These are phyloP conservation scores for Ustilago sp. DNA, from an alignment of 1,284 basidiomycete genomes.

Conservation along the genomic window DNA sequence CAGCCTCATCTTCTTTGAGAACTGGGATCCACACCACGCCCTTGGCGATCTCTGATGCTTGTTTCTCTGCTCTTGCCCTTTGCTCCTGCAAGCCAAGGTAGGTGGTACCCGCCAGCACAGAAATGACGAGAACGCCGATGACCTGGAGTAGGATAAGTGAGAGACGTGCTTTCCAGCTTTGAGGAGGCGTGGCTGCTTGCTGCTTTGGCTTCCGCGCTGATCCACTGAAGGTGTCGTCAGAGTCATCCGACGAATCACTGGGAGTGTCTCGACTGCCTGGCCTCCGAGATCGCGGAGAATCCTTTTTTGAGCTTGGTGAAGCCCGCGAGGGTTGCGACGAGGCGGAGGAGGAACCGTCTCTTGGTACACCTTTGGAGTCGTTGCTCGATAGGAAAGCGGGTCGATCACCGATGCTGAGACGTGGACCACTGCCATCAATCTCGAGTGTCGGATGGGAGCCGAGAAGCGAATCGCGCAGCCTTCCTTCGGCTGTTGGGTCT, in stretches of 20 bases:
- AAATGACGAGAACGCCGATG: constrained; percentile 47
- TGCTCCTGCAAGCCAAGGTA: constrained; percentile 59
- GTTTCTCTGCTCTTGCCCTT: constrained; percentile 30
- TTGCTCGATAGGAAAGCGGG: constrained; percentile 27
- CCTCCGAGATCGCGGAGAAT: constrained; percentile 12
- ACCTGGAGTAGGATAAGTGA: constrained; percentile 47
- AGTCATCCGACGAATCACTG: constrained; percentile 3
- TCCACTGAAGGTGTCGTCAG: background rate
- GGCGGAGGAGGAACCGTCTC: constrained; percentile 22
- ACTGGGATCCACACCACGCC: constrained; percentile 57
- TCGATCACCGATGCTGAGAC: constrained; percentile 39
- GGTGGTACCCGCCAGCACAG: constrained; percentile 43
- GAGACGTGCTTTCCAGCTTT: constrained; percentile 38
- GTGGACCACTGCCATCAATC: constrained; percentile 35
- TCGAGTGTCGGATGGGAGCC: constrained; percentile 41
- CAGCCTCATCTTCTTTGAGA: constrained; percentile 54
- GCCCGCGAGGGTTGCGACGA: constrained; percentile 21
- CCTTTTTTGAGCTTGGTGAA: constrained; percentile 9
- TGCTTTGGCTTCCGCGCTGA: constrained; percentile 15
- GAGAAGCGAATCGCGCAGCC: constrained; percentile 35
- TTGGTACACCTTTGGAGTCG: constrained; percentile 8
- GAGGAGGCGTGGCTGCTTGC: constrained; percentile 10
- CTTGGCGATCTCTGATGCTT: constrained; percentile 54
- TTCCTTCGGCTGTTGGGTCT: constrained; percentile 40
- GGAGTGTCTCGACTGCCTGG: constrained; percentile 20